Base-by-base conservation (phyloP, 306 rosid genomes). In the Medicago arabica region DNA sequence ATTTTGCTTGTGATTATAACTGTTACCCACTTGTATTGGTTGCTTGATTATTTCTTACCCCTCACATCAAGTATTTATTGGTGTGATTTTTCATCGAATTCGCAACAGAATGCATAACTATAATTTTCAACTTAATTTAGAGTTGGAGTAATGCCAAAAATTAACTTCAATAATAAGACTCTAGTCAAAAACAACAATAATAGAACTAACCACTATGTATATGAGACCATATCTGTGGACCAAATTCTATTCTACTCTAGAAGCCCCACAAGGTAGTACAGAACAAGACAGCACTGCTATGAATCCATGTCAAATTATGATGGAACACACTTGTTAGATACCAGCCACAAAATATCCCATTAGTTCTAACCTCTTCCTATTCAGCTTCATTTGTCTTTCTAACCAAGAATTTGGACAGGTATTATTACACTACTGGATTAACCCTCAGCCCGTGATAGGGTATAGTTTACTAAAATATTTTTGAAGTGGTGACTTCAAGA, bases 151-250 rank as follows among this genome's bases (percentile, higher is more conserved):
- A 53, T 1, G 60, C 10, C 60, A 53, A 53, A 53, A 17, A 0
- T 9, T 18, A 17, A 53, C 15, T 13, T 72, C 55, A 57, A 72
- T 11, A n/a, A n/a, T n/a, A n/a, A n/a, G n/a, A n/a, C n/a, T n/a
- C n/a, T n/a, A n/a, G n/a, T n/a, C n/a, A n/a, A n/a, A n/a, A n/a
- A n/a, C n/a, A n/a, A n/a, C 55, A 57, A 72, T 11, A 6, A 40
- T 70, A 6, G 15, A 55, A 9, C 15, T 19, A 19, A 55, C 0
- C 10, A 71, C 13, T 62, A 25, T 16, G 75, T 11, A 21, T 76
- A 5, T 15, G 4, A 50, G 31, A 49, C 71, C 71, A 71, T 65
- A 63, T 14, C 4, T 16, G 74, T 62, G 49, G 74, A 39, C 25
- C 63, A 43, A 66, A 41, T 9, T 28, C 38, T 71, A 31, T 8